Evolutionary conservation across 176 grass and related monocot species (phyloP).

Genomic region (Miscanthus lutarioriparius): DNA sequence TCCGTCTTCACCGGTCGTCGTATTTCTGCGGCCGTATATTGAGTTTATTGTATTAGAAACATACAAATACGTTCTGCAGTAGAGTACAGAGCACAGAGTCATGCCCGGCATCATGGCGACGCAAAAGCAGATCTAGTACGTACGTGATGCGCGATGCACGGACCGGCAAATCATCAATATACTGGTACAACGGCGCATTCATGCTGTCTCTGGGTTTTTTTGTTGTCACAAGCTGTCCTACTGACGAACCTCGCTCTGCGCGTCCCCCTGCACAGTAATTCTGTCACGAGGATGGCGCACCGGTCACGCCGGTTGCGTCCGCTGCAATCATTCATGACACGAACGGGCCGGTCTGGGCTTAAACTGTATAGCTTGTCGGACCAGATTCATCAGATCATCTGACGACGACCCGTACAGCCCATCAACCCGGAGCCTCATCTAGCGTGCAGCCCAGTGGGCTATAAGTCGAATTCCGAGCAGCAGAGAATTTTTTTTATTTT

Average conservation of each 20-base stretch:
- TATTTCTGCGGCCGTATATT: too few relatives aligned
- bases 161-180: not conserved
- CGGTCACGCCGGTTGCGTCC: not conserved
- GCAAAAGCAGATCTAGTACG: not conserved
- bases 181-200: not conserved
- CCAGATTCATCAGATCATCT: not conserved
- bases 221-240: not conserved
- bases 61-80: too few relatives aligned
- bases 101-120: not conserved
- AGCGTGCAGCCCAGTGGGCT: not conserved
- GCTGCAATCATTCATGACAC: not conserved
- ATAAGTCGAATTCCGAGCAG: not conserved
- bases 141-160: not conserved
- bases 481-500: too few relatives aligned
- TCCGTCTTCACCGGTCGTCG: not conserved
- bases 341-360: not conserved
- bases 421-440: not conserved
- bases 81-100: too few relatives aligned
- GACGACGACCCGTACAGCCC: not conserved
- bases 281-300: not conserved
- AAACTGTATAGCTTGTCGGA: not conserved
- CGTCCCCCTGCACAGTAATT: too few relatives aligned
- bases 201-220: not conserved
- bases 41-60: too few relatives aligned
- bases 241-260: not conserved